phyloP scores from a whole-genome alignment of 116 monocot genomes.

The Cymodocea nodosa region DNA sequence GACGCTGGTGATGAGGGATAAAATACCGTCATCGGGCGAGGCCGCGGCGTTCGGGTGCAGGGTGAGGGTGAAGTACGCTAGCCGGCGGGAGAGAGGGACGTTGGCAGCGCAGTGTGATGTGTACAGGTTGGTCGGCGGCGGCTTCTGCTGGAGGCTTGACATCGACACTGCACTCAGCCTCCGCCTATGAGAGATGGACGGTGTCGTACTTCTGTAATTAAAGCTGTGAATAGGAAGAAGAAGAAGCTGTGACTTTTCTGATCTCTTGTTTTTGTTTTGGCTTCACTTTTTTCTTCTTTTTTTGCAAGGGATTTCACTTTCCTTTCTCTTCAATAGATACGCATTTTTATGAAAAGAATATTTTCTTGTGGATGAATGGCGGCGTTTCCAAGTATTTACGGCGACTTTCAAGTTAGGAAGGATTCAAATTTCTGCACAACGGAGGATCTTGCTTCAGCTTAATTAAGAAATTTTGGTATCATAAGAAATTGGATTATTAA shows the following conservation, averaged over 20 bases:
- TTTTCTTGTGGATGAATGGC: too few species aligned
- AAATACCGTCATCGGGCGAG: conserved; percentile 6
- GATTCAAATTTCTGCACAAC: too few species aligned
- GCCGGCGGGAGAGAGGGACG: conserved; percentile 7
- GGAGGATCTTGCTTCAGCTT: too few species aligned
- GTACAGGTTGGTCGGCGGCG: conserved; percentile 18
- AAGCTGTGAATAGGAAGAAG: conserved; percentile 2
- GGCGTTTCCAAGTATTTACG: too few species aligned
- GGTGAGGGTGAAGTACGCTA: conserved; percentile 18
- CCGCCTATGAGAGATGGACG: background rate
- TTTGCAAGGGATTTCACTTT: background rate
- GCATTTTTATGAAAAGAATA: too few species aligned
- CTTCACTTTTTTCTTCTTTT: background rate
- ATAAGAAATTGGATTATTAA: too few species aligned
- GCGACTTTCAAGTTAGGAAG: too few species aligned
- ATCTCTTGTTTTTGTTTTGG: background rate
- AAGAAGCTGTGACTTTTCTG: background rate
- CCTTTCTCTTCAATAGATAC: too few species aligned
- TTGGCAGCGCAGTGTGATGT: conserved; percentile 37
- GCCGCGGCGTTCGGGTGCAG: conserved; percentile 20
- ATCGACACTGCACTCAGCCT: conserved; percentile 34
- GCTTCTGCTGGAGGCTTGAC: conserved; percentile 32
- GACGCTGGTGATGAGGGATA: conserved; percentile 15
- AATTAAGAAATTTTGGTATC: too few species aligned
- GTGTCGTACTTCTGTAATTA: background rate